Conservation (phyloP, 1,284 basidiomycete species). For the Phylloboletellus chloephorus region DNA sequence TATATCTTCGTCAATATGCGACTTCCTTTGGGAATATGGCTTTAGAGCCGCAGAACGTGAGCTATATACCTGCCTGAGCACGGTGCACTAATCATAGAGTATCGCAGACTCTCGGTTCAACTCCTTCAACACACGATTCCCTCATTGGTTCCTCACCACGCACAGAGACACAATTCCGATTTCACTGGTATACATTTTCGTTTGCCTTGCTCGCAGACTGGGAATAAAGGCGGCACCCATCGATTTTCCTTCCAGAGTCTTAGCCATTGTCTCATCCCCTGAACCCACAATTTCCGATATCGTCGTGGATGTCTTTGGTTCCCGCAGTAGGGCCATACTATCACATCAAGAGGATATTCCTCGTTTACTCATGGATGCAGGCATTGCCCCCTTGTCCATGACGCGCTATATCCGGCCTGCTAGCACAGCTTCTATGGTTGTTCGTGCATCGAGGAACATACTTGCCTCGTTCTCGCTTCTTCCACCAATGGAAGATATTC, state of each 20-base stretch:
- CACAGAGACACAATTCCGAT: constrained; percentile 52
- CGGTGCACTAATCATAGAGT: constrained; percentile 7
- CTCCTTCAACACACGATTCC: constrained; percentile 49
- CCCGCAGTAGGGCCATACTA: constrained; percentile 33
- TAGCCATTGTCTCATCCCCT: constrained; percentile 42
- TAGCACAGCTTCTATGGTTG: constrained; percentile 36
- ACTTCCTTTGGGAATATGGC: constrained; percentile 43
- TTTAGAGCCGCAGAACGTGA: constrained; percentile 39
- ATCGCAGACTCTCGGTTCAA: constrained; percentile 32
- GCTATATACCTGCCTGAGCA: constrained; percentile 6
- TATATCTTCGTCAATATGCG: constrained; percentile 41
- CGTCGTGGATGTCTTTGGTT: constrained; percentile 45
- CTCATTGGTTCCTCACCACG: constrained; percentile 51
- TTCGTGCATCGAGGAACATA: constrained; percentile 38
- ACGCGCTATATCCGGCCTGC: constrained; percentile 31
- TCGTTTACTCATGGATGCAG: constrained; percentile 27
- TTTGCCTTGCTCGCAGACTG: constrained; percentile 47
- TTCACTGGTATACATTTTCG: constrained; percentile 55
- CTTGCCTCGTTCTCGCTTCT: constrained; percentile 29
- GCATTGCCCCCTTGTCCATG: constrained; percentile 21
- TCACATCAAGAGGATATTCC: constrained; percentile 33
- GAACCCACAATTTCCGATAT: constrained; percentile 33
- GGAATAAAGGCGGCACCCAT: constrained; percentile 49
- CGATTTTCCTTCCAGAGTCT: constrained; percentile 51
- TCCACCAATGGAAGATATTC: constrained; percentile 12